phyloP scores from a whole-genome alignment of 2,329 filamentous ascomycete genomes.

The Teratosphaeriaceae sp. region DNA sequence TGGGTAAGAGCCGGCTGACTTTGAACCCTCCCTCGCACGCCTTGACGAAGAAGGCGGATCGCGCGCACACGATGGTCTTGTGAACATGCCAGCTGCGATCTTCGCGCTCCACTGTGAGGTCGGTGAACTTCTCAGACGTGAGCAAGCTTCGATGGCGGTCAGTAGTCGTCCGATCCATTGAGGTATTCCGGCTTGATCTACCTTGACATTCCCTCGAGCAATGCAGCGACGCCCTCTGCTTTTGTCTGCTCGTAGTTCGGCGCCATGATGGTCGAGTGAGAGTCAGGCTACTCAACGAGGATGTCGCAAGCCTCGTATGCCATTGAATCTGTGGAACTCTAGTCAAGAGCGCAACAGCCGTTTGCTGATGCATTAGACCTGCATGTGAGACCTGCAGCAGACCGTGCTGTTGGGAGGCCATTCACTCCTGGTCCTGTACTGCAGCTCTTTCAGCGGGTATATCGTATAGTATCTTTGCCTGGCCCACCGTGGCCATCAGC shows the following conservation, averaged over 20 bases:
- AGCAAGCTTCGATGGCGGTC: neutral
- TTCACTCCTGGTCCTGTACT: too few relatives aligned
- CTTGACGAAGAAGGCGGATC: constrained; percentile 17
- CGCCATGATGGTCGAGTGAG: neutral
- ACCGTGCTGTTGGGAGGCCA: too few relatives aligned
- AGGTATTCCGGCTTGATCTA: neutral
- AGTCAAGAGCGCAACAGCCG: too few relatives aligned
- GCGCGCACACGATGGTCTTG: constrained; percentile 15
- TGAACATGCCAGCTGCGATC: constrained; percentile 12
- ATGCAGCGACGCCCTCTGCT: neutral
- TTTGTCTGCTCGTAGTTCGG: neutral
- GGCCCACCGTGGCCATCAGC: too few relatives aligned
- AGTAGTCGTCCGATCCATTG: neutral
- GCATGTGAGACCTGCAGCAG: too few relatives aligned
- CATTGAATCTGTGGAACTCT: too few relatives aligned
- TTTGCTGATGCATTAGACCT: too few relatives aligned
- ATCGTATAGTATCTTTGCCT: too few relatives aligned
- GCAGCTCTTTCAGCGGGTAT: too few relatives aligned
- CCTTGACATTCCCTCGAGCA: neutral
- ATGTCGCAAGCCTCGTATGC: too few relatives aligned
- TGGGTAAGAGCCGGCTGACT: too few relatives aligned
- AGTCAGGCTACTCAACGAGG: too few relatives aligned
- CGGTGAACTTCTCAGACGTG: constrained; percentile 8
- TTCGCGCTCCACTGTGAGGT: constrained; percentile 16
- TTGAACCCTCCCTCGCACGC: constrained; percentile 9